These are phyloP conservation scores for Trichophyton equinum DNA, from an alignment of 2,329 filamentous ascomycete species.

Conservation along the genomic window DNA sequence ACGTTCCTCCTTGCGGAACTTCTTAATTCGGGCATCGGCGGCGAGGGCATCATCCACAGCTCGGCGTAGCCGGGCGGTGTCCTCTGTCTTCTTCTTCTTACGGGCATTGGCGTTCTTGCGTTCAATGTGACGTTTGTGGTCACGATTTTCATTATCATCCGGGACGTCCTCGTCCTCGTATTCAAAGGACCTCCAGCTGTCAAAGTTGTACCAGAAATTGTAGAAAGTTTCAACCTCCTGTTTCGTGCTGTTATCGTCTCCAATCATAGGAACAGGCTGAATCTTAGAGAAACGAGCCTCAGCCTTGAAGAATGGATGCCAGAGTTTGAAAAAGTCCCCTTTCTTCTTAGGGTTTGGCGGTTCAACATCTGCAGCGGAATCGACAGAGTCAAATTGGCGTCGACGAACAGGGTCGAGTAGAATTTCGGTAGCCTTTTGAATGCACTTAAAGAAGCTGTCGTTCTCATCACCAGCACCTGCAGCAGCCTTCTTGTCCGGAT, in stretches of 20 bases:
- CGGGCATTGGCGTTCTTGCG: conserved; percentile 95
- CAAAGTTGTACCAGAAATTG: conserved; percentile 99
- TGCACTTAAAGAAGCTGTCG: conserved; percentile 99
- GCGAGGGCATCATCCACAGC: conserved; percentile 77
- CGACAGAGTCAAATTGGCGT: conserved; percentile 91
- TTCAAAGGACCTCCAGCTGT: conserved; percentile 95
- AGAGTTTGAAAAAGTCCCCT: conserved; percentile 90
- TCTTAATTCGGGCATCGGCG: conserved; percentile 90
- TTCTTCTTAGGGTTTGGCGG: conserved; percentile 76
- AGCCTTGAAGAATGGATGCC: conserved; percentile 77
- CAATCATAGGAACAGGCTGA: conserved; percentile 78
- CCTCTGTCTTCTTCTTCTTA: conserved; percentile 99
- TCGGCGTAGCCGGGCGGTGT: conserved; percentile 79
- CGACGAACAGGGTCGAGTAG: conserved; percentile 85
- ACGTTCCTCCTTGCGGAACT: conserved; percentile 82
- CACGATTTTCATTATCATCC: conserved; percentile 96
- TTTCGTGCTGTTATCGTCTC: conserved; percentile 69
- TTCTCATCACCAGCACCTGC: conserved; percentile 69
- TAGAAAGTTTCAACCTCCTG: conserved; percentile 92
- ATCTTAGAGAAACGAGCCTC: conserved; percentile 86
- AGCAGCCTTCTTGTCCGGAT: conserved; percentile 97
- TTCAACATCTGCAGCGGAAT: conserved; percentile 84
- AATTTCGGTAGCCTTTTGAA: conserved; percentile 93
- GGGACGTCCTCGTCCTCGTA: conserved; percentile 98
- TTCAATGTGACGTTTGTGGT: conserved; percentile 97